Conservation (phyloP, 2,329 filamentous ascomycete genomes). For the Cladosporium colombiae region DNA sequence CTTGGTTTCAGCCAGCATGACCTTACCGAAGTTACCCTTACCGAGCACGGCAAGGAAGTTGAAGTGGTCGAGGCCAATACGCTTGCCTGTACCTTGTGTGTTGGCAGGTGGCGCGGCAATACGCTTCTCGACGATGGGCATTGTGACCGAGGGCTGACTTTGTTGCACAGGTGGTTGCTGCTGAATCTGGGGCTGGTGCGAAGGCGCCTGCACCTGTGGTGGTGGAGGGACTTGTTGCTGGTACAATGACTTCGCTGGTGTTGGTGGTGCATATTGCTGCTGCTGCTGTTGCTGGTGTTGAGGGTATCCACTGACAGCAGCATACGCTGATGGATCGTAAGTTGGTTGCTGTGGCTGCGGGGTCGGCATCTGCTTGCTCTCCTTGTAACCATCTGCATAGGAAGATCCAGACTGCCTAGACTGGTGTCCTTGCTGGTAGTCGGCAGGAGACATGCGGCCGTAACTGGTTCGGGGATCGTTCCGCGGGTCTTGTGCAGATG, state of each 20-base stretch:
- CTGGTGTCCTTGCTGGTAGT: constrained; percentile 25
- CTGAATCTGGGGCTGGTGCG: constrained; percentile 43
- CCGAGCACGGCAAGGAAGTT: constrained; percentile 98
- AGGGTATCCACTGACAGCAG: constrained; percentile 45
- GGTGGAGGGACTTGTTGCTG: constrained; percentile 54
- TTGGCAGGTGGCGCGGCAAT: constrained; percentile 71
- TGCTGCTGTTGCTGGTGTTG: constrained; percentile 54
- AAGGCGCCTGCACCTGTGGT: constrained; percentile 44
- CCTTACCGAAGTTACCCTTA: constrained; percentile 99
- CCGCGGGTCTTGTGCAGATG: constrained; percentile 40
- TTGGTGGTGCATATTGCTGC: constrained; percentile 45
- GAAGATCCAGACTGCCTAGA: constrained; percentile 27
- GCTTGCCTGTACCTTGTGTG: constrained; percentile 69
- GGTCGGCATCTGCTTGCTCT: constrained; percentile 26
- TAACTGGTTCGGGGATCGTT: constrained; percentile 36
- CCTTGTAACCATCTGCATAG: constrained; percentile 39
- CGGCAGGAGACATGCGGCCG: constrained; percentile 47
- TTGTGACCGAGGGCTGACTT: constrained; percentile 32
- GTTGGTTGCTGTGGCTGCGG: constrained; percentile 54
- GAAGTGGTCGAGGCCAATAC: constrained; percentile 96
- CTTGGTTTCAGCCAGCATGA: constrained; percentile 99
- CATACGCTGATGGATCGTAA: constrained; percentile 79
- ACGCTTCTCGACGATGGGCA: constrained; percentile 37
- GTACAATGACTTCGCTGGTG: constrained; percentile 48
- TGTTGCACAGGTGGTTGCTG: constrained; percentile 38